Evolutionary conservation across 495 filamentous ascomycete genomes (phyloP).

Genomic region (Parachaetomium inaequale): DNA sequence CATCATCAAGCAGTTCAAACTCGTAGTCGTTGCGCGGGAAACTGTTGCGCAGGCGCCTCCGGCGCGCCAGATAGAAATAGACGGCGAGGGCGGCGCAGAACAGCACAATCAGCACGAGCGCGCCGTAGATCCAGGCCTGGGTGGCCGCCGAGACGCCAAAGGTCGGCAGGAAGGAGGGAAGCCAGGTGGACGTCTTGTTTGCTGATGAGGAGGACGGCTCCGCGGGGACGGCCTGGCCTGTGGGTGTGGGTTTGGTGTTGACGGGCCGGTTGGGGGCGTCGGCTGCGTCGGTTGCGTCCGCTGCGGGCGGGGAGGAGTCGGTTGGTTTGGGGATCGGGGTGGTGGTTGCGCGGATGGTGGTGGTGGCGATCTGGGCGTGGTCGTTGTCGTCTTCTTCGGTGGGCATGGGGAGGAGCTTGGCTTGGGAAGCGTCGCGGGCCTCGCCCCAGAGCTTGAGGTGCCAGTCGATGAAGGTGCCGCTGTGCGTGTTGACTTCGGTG

Average conservation of each 20-base stretch:
- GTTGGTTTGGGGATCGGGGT: constrained; percentile 30
- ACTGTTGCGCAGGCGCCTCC: constrained; percentile 71
- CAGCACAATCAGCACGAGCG: constrained; percentile 73
- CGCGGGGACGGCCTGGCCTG: constrained; percentile 24
- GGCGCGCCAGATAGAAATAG: constrained; percentile 75
- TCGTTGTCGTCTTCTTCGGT: constrained; percentile 78
- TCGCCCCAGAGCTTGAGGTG: constrained; percentile 93
- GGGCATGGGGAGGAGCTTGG: constrained; percentile 74
- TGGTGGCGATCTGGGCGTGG: constrained; percentile 56
- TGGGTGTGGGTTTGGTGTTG: constrained; percentile 39
- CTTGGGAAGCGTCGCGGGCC: constrained; percentile 65
- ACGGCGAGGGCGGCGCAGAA: constrained; percentile 77
- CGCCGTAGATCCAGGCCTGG: constrained; percentile 92
- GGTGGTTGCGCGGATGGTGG: constrained; percentile 38
- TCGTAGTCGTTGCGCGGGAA: constrained; percentile 83
- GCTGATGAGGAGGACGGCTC: constrained; percentile 24
- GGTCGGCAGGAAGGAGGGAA: constrained; percentile 90
- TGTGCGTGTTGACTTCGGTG: constrained; percentile 67
- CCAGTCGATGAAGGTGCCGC: constrained; percentile 85
- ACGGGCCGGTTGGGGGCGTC: constrained; percentile 79
- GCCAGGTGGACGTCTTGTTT: constrained; percentile 52
- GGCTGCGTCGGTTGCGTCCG: constrained; percentile 69
- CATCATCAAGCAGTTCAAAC: constrained; percentile 85
- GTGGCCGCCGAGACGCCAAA: constrained; percentile 88
- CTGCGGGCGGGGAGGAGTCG: constrained; percentile 50